phyloP scores from a whole-genome alignment of 2,329 filamentous ascomycete species.

The Exophiala calicioides region DNA sequence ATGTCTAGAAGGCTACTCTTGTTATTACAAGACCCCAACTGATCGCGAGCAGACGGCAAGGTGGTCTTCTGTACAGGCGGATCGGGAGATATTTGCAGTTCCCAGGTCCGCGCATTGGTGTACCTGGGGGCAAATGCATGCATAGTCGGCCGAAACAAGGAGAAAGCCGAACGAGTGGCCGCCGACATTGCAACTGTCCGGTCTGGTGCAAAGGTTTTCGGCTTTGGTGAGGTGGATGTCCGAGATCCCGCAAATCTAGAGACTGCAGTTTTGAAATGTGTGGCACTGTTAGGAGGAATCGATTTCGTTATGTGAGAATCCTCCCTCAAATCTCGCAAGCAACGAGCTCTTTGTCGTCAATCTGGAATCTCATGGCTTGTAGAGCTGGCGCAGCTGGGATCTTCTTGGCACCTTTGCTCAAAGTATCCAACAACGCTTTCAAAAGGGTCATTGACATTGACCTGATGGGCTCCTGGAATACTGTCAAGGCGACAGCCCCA shows the following conservation, averaged over 20 bases:
- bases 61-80: slow-evolving; percentile 94
- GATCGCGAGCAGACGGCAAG: slow-evolving; percentile 63
- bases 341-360: neutral
- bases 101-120: slow-evolving; percentile 86
- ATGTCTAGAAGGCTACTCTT: too few species aligned
- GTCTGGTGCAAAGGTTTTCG: slow-evolving; percentile 76
- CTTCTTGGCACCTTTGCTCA: slow-evolving; percentile 9
- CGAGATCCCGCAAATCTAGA: slow-evolving; percentile 68
- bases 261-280: slow-evolving; percentile 74
- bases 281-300: slow-evolving; percentile 77
- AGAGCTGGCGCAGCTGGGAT: slow-evolving; percentile 22
- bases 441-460: slow-evolving; percentile 20
- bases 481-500: slow-evolving; percentile 12
- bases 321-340: neutral
- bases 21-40: too few species aligned
- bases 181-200: slow-evolving; percentile 77
- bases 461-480: slow-evolving; percentile 17
- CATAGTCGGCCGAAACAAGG: slow-evolving; percentile 83
- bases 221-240: slow-evolving; percentile 74
- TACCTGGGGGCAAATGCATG: slow-evolving; percentile 87
- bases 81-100: slow-evolving; percentile 87
- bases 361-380: slow-evolving; percentile 2
- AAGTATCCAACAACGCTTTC: slow-evolving; percentile 21
- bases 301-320: slow-evolving; percentile 81
- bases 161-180: slow-evolving; percentile 81